Conservation (phyloP, 106 monocot genomes). For the Allium cepa region DNA sequence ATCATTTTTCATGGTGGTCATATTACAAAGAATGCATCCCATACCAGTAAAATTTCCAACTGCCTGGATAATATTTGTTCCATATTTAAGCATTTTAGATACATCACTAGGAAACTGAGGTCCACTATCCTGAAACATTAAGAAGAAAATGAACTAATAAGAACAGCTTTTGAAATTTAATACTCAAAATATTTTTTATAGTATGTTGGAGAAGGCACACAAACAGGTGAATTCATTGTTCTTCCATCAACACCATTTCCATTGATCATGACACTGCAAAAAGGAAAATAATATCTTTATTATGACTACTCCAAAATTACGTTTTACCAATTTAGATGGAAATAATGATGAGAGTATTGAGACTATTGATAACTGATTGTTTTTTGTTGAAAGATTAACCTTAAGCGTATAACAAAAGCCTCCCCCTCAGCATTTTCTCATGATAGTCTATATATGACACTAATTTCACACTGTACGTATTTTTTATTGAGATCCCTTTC, state of each 20-base stretch:
- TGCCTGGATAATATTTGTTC: conserved; percentile 84
- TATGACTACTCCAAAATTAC: not conserved
- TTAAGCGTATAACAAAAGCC: no score
- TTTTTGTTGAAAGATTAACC: no score
- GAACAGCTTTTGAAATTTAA: no score
- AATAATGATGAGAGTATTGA: no score
- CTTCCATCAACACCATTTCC: conserved; percentile 85
- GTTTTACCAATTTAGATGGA: no score
- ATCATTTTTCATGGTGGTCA: not conserved
- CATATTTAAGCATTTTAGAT: conserved; percentile 88
- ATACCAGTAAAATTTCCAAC: conserved; percentile 81
- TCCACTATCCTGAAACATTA: conserved; percentile 50
- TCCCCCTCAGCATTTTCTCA: no score
- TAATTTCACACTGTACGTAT: no score
- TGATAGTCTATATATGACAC: no score
- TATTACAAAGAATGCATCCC: conserved; percentile 1
- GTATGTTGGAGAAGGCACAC: conserved; percentile 3
- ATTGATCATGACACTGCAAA: conserved; percentile 68
- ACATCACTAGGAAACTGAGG: conserved; percentile 95
- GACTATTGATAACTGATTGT: no score
- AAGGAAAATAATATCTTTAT: not conserved
- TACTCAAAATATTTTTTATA: no score
- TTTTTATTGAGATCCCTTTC: no score
- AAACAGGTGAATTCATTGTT: conserved; percentile 48
- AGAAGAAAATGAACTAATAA: not conserved